Conservation (phyloP, 257 asterid genomes). For the Coffea eugenioides region DNA sequence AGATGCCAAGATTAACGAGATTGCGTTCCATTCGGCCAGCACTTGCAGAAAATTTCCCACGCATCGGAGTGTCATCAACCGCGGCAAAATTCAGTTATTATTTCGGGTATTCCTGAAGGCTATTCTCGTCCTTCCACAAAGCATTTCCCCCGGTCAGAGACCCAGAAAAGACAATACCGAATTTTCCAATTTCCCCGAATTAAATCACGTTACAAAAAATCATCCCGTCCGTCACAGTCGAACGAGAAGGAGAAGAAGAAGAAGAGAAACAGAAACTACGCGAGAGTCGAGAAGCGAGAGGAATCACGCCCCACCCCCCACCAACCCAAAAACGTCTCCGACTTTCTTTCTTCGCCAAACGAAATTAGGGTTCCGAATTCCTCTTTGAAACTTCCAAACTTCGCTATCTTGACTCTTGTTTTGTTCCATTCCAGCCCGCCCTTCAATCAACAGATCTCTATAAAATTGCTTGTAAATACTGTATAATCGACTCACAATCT, state of each 20-base stretch:
- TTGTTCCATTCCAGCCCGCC: background rate
- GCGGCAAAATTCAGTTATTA: too few species aligned
- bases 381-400: conserved; percentile 10
- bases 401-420: conserved; percentile 29
- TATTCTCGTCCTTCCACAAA: conserved; percentile 32
- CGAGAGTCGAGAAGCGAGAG: conserved; percentile 1
- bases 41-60: too few species aligned
- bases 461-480: conserved; percentile 7
- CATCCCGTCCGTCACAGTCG: background rate
- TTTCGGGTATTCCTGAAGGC: background rate
- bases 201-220: background rate
- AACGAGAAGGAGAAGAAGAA: background rate
- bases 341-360: background rate
- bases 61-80: too few species aligned
- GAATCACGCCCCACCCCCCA: background rate
- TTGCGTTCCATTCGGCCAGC: too few species aligned
- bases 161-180: background rate
- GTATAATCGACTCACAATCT: background rate
- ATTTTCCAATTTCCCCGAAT: too few species aligned
- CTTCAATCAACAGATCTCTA: background rate
- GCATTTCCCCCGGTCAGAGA: too few species aligned
- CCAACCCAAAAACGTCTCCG: background rate
- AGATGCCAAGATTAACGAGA: too few species aligned
- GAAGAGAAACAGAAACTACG: background rate
- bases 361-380: background rate